phyloP scores from a whole-genome alignment of 257 asterid genomes.

The Solanum medicagineum region DNA sequence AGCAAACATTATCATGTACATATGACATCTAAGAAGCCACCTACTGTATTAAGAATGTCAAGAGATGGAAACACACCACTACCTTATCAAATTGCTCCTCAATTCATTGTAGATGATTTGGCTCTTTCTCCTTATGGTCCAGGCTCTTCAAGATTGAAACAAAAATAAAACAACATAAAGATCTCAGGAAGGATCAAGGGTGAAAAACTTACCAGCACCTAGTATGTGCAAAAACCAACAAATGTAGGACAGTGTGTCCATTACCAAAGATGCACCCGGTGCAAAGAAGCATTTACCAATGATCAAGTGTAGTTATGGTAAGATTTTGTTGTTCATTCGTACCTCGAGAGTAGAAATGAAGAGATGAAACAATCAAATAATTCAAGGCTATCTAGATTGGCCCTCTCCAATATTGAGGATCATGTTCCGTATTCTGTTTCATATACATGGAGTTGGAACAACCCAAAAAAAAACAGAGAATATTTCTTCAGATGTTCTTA shows the following conservation, averaged over 20 bases:
- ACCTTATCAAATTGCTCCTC: slow-evolving; percentile 85
- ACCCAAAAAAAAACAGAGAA: background rate
- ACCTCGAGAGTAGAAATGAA: slow-evolving; percentile 77
- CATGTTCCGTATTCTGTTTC: slow-evolving; percentile 94
- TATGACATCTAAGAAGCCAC: background rate
- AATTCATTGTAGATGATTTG: slow-evolving; percentile 52
- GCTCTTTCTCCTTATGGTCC: slow-evolving; percentile 87
- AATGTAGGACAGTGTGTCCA: background rate
- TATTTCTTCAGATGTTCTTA: background rate
- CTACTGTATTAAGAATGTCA: background rate
- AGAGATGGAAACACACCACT: background rate
- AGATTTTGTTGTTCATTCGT: background rate
- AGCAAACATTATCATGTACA: background rate
- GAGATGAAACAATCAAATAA: slow-evolving; percentile 82
- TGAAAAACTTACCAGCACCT: background rate
- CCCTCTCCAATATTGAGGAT: slow-evolving; percentile 98
- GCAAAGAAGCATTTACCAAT: background rate
- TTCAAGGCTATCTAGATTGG: slow-evolving; percentile 98
- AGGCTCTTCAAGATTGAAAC: slow-evolving; percentile 31
- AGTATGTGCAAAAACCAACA: background rate
- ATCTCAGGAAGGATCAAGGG: background rate
- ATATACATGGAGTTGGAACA: slow-evolving; percentile 66
- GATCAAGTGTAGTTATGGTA: background rate
- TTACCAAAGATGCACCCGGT: background rate
- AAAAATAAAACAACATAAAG: background rate